Evolutionary conservation across 2,329 filamentous ascomycete genomes (phyloP).

Genomic region (Chaetomiaceae sp.): DNA sequence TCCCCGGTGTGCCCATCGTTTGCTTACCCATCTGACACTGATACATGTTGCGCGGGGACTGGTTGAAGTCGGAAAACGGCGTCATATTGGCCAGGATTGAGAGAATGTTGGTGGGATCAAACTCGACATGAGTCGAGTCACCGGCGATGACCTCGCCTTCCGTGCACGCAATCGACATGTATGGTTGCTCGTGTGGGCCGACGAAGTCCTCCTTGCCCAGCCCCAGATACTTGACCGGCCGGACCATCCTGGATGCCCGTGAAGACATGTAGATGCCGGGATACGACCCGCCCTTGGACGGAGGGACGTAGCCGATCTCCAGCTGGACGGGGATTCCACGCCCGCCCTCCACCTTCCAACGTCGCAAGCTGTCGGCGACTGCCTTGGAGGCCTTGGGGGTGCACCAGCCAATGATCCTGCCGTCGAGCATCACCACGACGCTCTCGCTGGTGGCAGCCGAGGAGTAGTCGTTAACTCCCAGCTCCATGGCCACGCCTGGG

Average conservation of each 20-base stretch:
- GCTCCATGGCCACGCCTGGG: constrained; percentile 65
- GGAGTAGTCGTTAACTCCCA: constrained; percentile 71
- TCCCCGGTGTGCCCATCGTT: constrained; percentile 94
- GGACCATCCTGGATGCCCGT: constrained; percentile 75
- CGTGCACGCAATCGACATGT: constrained; percentile 95
- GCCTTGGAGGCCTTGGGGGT: constrained; percentile 72
- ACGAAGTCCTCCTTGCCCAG: constrained; percentile 82
- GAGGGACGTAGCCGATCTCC: constrained; percentile 87
- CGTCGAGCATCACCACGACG: constrained; percentile 85
- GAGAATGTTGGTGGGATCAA: constrained; percentile 90
- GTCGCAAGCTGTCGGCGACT: constrained; percentile 79
- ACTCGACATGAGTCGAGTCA: constrained; percentile 88
- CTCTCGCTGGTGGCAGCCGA: constrained; percentile 76
- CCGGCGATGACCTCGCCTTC: constrained; percentile 82
- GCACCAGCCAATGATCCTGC: constrained; percentile 84
- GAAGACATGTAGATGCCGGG: constrained; percentile 94
- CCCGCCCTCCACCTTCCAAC: constrained; percentile 90
- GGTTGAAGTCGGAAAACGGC: constrained; percentile 97
- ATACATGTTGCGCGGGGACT: constrained; percentile 98
- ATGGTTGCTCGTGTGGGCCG: constrained; percentile 91
- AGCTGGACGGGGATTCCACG: constrained; percentile 75
- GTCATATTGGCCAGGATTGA: constrained; percentile 99
- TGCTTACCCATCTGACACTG: constrained; percentile 99
- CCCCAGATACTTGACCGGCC: constrained; percentile 87
- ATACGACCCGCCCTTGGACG: constrained; percentile 86